Evolutionary conservation across 768 basidiomycete species (phyloP), one percentile per base, ranked within the genome.

Genomic region (Leccinum variicolor): DNA sequence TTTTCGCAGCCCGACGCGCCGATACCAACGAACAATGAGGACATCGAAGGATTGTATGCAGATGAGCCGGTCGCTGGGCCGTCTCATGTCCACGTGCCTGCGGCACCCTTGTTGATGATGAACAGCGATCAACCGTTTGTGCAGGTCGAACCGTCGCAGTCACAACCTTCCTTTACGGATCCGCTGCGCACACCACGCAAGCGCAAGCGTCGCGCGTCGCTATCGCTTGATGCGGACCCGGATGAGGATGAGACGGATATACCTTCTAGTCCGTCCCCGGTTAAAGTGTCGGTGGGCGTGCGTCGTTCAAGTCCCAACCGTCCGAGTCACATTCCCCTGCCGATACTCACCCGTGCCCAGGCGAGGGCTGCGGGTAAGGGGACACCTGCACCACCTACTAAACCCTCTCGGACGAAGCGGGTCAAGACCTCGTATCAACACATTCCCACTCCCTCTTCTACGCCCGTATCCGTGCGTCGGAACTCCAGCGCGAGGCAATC

Each of bases 1-100:
- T 34, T 72, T 69, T 39, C 76, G 69, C 19, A 77, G 72, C 3
- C 75, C 69, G 58, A 77, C 67, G 62, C 64, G 54, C 68, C 71
- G 53, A 29, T 70, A 60, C 64, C 75, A 62, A 64, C 74, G 54
- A 57, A 67, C 65, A 61, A 58, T 60, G 69, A 63, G 64, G 71
- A 69, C 15, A 69, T 72, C n/a, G 69, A 75, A 14, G 64, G 72
- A 28, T 62, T 76, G 49, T 76, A 75, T 52, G 64, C 71, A 0
- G 73, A 72, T 17, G 69, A 73, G 17, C 69, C 69, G 2, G 46
- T 68, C 59, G 45, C 71, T 9, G 69, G 71, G 17, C 70, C 64
- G 6, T 71, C 71, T 2, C 64, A 56, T 8, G 53, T 53, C 13
- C 56, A 54, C 41, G 60, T 61, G 3, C 53, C 64, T 0, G 48